Base-by-base conservation (phyloP, 345 rosid genomes). In the Gossypium thurberi region DNA sequence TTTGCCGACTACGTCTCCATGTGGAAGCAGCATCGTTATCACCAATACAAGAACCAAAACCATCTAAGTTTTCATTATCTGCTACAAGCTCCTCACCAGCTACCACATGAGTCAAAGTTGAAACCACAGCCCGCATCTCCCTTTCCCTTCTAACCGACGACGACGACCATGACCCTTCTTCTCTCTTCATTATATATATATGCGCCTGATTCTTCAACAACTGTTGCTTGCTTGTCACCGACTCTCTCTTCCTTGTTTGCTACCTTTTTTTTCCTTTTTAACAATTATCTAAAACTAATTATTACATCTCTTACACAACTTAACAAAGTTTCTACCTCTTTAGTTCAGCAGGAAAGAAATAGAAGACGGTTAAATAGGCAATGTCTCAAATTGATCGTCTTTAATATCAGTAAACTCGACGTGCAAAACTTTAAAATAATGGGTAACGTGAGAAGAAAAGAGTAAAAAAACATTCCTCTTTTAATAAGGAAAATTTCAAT, bases 101-200 rank as follows among this genome's bases (percentile, higher is more conserved):
- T 56, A 93, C 88, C 2, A 91, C 96, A 69, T 78, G 88, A 1
- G 83, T 79, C 78, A 93, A 74, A 76, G 98, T 94, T 52, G 94
- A 80, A 67, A 91, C 97, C 76, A 91, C 89, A 0, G 77, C 85
- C 3, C 87, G 81, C 91, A 84, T 90, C 89, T 93, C 98, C 82
- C 78, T 81, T 73, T 89, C 90, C 76, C 87, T 86, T 37, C 73
- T 76, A 65, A 57, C 42, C 4, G 83, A 74, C 42, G 80, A 52
- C 57, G 26, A 21, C 55, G 74, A 56, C 13, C 21, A 67, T 20
- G 55, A 20, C 47, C 20, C 74, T 43, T 18, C 62, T 12, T 11
- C 28, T 53, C 60, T 37, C 18, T 10, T 57, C 23, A 25, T 14
- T 51, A 33, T 33, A 33, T 33, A 33, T 33, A 51, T 15, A 20